A percentile compares a stretch with the other conserved stretches of the same genome.
Conservation (phyloP, 1,284 basidiomycete species). For the Cutaneotrichosporon arboriforme region DNA sequence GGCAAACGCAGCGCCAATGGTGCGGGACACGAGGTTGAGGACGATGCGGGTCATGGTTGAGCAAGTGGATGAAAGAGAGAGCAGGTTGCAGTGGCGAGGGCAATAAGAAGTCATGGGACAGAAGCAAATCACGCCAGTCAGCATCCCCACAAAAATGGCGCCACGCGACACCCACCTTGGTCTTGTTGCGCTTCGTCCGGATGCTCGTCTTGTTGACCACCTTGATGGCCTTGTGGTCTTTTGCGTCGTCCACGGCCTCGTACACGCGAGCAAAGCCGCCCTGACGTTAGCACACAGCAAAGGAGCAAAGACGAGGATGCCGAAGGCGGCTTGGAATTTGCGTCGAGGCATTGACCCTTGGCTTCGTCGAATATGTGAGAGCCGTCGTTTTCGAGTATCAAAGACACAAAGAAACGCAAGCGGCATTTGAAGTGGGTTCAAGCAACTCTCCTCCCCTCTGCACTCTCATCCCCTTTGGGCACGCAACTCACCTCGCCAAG, state of each 20-base stretch:
- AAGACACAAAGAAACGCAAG: neutral
- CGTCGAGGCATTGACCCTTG: too few species aligned
- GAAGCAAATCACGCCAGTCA: neutral
- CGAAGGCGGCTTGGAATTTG: too few species aligned
- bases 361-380: neutral
- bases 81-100: neutral
- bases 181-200: slow-evolving; percentile 86
- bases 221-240: slow-evolving; percentile 71
- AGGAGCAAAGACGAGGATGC: too few species aligned
- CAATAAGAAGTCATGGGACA: neutral
- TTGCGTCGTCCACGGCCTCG: slow-evolving; percentile 67
- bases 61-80: neutral
- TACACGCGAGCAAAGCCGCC: slow-evolving; percentile 88
- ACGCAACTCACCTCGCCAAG: slow-evolving; percentile 69
- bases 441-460: neutral
- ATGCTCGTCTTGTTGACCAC: slow-evolving; percentile 77
- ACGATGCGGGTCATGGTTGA: neutral
- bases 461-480: too few species aligned
- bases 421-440: too few species aligned
- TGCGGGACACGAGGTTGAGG: neutral
- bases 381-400: too few species aligned
- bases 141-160: neutral
- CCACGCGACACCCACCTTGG: slow-evolving; percentile 58
- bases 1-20: slow-evolving; percentile 5
- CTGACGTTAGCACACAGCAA: slow-evolving; percentile 50